These are phyloP conservation scores for Mycena amicta DNA, from an alignment of 768 basidiomycete species.

Conservation along the genomic window DNA sequence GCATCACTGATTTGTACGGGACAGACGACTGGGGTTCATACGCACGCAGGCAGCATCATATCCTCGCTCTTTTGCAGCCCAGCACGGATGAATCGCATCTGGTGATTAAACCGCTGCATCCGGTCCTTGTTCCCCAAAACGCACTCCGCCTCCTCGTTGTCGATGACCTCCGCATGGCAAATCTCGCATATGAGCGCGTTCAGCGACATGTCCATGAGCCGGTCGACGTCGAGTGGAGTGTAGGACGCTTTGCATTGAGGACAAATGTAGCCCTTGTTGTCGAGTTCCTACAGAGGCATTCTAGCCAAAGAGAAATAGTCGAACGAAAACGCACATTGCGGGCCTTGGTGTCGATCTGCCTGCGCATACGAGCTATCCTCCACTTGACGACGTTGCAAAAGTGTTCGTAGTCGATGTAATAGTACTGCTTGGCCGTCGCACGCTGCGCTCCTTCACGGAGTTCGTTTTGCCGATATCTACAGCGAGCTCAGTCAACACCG, in stretches of 20 bases:
- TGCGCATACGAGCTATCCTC: slow-evolving; percentile 91
- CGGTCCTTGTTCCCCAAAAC: slow-evolving; percentile 86
- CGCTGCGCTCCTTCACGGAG: slow-evolving; percentile 88
- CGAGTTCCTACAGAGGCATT: slow-evolving; percentile 69
- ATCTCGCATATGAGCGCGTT: slow-evolving; percentile 83
- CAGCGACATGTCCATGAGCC: slow-evolving; percentile 70
- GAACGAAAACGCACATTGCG: slow-evolving; percentile 66
- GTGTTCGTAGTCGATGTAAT: slow-evolving; percentile 93
- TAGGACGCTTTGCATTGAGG: slow-evolving; percentile 85
- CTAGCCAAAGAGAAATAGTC: neutral
- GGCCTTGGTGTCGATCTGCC: slow-evolving; percentile 84
- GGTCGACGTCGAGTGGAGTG: slow-evolving; percentile 82
- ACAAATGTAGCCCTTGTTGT: slow-evolving; percentile 97
- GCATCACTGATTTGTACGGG: too few relatives aligned
- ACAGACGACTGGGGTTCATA: too few relatives aligned
- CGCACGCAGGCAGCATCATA: slow-evolving; percentile 82
- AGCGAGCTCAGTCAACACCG: neutral
- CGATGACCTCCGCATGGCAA: slow-evolving; percentile 82
- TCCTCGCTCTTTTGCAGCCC: slow-evolving; percentile 87
- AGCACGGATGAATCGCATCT: slow-evolving; percentile 86
- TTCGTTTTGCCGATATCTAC: slow-evolving; percentile 88
- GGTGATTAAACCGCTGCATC: slow-evolving; percentile 93
- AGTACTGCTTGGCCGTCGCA: slow-evolving; percentile 88
- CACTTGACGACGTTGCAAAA: slow-evolving; percentile 99
- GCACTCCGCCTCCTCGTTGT: slow-evolving; percentile 90